Evolutionary conservation across 441 rosid species (phyloP).

Genomic region (Sinapis alba): DNA sequence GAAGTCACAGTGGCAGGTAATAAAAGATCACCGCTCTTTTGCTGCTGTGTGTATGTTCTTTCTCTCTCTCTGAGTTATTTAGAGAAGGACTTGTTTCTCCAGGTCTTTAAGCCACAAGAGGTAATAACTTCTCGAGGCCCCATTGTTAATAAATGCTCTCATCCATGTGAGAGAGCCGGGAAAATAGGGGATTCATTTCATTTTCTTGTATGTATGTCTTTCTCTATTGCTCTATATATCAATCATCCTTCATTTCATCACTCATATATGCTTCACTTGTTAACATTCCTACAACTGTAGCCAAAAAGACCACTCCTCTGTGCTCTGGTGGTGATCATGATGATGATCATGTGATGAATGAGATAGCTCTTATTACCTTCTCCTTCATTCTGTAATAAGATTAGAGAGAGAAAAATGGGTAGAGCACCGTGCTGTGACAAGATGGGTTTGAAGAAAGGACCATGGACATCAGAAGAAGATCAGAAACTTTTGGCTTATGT

Average conservation of each 20-base stretch:
- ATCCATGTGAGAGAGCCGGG: constrained; percentile 32
- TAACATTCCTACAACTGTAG: constrained; percentile 20
- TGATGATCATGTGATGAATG: constrained; percentile 17
- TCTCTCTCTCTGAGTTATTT: constrained; percentile 3
- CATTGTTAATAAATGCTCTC: constrained; percentile 29
- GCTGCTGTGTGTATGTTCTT: not conserved
- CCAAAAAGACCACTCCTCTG: not conserved
- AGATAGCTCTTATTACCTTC: not conserved
- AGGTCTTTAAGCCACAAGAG: constrained; percentile 31
- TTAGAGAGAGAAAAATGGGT: constrained; percentile 53
- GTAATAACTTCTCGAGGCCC: constrained; percentile 27
- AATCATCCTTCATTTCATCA: constrained; percentile 8
- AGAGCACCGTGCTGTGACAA: constrained; percentile 91
- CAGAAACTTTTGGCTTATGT: constrained; percentile 86
- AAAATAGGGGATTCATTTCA: constrained; percentile 15
- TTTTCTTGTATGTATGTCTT: not conserved
- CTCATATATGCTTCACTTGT: constrained; percentile 36
- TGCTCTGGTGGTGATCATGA: not conserved
- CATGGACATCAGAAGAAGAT: constrained; percentile 99
- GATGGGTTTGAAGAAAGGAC: constrained; percentile 92
- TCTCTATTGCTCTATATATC: constrained; percentile 29
- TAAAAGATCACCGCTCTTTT: constrained; percentile 23
- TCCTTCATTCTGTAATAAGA: not conserved
- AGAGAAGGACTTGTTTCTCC: constrained; percentile 21
- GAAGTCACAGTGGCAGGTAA: constrained; percentile 30